Percentiles rank a stretch among this genome's conserved stretches.
Conservation (phyloP, 352 stramenopile genomes). For the Phytophthora lateralis region DNA sequence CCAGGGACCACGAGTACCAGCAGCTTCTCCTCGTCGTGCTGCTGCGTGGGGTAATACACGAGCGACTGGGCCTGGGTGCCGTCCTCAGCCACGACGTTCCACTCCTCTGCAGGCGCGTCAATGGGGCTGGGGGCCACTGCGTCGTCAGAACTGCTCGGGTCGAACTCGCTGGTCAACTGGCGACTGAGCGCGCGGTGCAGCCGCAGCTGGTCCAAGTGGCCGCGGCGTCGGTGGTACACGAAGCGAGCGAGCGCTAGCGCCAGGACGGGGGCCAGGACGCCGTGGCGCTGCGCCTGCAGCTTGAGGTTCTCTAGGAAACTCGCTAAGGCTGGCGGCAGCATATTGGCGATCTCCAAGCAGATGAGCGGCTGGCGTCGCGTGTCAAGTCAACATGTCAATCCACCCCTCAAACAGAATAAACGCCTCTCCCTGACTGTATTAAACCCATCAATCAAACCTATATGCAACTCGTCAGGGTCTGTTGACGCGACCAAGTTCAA, state of each 20-base stretch:
- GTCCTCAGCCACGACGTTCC: constrained; percentile 48
- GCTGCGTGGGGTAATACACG: constrained; percentile 43
- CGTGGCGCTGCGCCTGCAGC: constrained; percentile 37
- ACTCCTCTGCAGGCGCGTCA: constrained; percentile 45
- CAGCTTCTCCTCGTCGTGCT: constrained; percentile 25
- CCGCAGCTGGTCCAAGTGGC: constrained; percentile 47
- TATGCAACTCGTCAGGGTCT: neutral
- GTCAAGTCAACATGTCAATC: no score
- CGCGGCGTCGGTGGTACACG: constrained; percentile 48
- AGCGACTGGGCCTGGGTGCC: constrained; percentile 52
- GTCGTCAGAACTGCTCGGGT: constrained; percentile 5
- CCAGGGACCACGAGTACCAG: constrained; percentile 70
- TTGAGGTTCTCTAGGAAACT: constrained; percentile 37
- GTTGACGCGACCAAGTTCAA: constrained; percentile 29
- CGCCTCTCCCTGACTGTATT: no score
- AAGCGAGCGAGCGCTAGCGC: constrained; percentile 49
- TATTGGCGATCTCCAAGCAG: neutral
- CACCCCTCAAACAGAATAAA: no score
- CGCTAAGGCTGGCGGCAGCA: constrained; percentile 15
- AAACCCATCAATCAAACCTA: no score
- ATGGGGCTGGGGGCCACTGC: constrained; percentile 12
- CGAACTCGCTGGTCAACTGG: constrained; percentile 30
- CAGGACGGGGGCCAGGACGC: constrained; percentile 40
- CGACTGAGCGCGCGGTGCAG: constrained; percentile 43
- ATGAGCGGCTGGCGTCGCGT: neutral